These are phyloP conservation scores for Myxozyma nipponensis DNA, from an alignment of 805 yeast species.

Conservation along the genomic window DNA sequence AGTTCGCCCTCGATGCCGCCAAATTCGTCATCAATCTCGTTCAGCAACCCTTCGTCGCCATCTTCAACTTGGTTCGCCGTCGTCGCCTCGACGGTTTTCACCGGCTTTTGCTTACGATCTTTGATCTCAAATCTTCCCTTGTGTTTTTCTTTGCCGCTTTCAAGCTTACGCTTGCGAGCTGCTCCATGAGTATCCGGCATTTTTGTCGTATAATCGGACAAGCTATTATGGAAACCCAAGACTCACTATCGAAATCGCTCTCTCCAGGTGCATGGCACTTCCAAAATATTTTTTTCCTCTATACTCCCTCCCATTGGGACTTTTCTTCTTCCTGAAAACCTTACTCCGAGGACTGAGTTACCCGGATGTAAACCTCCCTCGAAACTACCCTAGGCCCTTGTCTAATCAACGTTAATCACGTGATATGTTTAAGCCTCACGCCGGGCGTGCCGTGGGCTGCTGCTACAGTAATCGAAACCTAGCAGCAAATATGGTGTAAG, in stretches of 20 bases:
- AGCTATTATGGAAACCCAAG: neutral
- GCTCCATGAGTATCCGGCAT: neutral
- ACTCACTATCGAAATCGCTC: no score
- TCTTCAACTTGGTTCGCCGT: conserved; percentile 1
- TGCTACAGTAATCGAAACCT: no score
- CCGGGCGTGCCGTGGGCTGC: no score
- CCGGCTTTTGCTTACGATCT: neutral
- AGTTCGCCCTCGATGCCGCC: conserved; percentile 18
- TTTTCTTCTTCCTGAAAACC: no score
- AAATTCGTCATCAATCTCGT: conserved; percentile 9
- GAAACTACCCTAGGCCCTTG: no score
- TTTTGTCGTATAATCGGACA: neutral
- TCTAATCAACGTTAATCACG: no score
- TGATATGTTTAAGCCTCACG: no score
- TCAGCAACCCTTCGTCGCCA: conserved; percentile 6
- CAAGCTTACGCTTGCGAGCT: conserved; percentile 4
- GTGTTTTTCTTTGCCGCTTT: conserved; percentile 1
- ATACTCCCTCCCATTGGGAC: neutral
- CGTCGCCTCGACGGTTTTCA: neutral
- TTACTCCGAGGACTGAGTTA: no score
- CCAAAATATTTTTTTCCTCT: neutral
- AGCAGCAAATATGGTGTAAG: no score
- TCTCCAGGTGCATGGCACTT: neutral
- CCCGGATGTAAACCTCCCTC: no score
- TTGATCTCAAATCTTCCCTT: neutral